Percentiles rank a stretch among this genome's conserved stretches.
Conservation (phyloP, 2,329 filamentous ascomycete species). For the Akanthomyces muscarius region DNA sequence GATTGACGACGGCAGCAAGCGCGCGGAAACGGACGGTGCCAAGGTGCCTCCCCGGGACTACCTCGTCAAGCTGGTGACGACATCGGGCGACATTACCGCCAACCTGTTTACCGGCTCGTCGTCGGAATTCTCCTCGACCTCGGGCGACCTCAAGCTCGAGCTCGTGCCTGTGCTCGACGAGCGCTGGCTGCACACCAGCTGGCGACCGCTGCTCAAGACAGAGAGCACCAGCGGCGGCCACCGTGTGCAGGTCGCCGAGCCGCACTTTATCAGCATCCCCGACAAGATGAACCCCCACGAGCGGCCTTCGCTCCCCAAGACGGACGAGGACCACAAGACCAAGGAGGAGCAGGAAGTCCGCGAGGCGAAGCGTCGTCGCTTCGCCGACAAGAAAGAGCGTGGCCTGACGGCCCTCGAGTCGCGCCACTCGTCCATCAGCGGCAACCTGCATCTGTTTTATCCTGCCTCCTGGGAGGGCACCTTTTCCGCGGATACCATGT, state of each 20-base stretch:
- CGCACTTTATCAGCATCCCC: slow-evolving; percentile 36
- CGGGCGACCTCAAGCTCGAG: slow-evolving; percentile 38
- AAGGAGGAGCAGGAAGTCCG: background rate
- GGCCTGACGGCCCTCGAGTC: slow-evolving; percentile 36
- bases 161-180: slow-evolving; percentile 42
- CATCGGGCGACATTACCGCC: slow-evolving; percentile 41
- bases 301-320: slow-evolving; percentile 20
- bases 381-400: slow-evolving; percentile 13
- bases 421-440: slow-evolving; percentile 43
- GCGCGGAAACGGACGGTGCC: slow-evolving; percentile 19
- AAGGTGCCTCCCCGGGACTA: slow-evolving; percentile 45
- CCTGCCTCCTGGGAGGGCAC: slow-evolving; percentile 48
- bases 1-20: slow-evolving; percentile 38
- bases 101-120: slow-evolving; percentile 37
- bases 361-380: background rate
- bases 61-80: slow-evolving; percentile 39
- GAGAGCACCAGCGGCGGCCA: slow-evolving; percentile 42
- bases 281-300: slow-evolving; percentile 18
- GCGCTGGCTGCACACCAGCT: slow-evolving; percentile 18
- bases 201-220: slow-evolving; percentile 35
- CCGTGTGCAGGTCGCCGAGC: slow-evolving; percentile 38
- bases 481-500: slow-evolving; percentile 37
- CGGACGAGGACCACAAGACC: slow-evolving; percentile 10
- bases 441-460: slow-evolving; percentile 40
- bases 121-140: slow-evolving; percentile 35